Evolutionary conservation across 495 filamentous ascomycete species (phyloP).

Genomic region (Penicillium cinerascens): DNA sequence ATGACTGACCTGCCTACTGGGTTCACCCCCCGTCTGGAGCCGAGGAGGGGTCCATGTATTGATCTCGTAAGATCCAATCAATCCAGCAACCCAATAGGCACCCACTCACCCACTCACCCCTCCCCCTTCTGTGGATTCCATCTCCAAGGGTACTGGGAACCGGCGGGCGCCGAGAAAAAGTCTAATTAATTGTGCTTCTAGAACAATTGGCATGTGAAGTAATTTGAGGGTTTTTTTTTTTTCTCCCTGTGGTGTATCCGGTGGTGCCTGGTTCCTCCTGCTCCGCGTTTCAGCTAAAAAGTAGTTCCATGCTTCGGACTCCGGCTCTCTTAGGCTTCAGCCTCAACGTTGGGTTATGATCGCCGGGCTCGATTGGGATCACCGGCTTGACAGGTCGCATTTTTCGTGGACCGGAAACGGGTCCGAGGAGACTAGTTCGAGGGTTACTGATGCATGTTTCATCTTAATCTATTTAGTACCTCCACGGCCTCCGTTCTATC

Average conservation of each 20-base stretch:
- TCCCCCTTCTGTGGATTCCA: background rate
- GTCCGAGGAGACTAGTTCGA: background rate
- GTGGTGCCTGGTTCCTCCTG: background rate
- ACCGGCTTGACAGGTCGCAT: background rate
- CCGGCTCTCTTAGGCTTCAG: background rate
- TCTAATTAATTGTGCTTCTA: conserved; percentile 18
- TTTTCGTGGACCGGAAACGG: background rate
- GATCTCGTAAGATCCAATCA: background rate
- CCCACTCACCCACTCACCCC: no score
- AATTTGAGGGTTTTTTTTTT: background rate
- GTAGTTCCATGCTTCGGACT: background rate
- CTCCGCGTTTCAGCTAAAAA: conserved; percentile 10
- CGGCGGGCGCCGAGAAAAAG: conserved; percentile 16
- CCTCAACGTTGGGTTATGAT: conserved; percentile 1
- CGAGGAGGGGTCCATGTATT: background rate
- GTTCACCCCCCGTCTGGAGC: no score
- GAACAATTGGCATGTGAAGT: conserved; percentile 16
- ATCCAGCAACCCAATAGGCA: background rate
- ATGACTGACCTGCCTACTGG: background rate
- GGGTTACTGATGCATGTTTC: background rate
- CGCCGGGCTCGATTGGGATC: background rate
- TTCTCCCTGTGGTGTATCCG: background rate
- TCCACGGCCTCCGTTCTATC: background rate
- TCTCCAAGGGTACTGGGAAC: conserved; percentile 4
- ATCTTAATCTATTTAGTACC: background rate